A percentile compares a stretch with the other conserved stretches of the same genome.
Conservation (phyloP, 305 asterid species). For the Fraxinus angustifolia region DNA sequence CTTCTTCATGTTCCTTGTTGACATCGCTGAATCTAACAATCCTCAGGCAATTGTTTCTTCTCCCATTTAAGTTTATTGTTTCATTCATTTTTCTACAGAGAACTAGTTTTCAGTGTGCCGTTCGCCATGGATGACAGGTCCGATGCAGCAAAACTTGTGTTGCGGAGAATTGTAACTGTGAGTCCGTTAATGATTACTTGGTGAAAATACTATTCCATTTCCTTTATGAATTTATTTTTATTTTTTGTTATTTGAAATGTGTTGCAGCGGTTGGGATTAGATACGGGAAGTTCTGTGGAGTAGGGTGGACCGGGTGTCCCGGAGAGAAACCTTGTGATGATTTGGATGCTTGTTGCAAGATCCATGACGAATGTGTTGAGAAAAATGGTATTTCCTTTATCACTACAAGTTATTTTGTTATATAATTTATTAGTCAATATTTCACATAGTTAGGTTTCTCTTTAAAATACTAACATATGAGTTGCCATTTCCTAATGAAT, state of each 20-base stretch:
- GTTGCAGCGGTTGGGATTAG: conserved; percentile 63
- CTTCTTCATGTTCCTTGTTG: conserved; percentile 6
- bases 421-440: not conserved
- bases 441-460: not conserved
- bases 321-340: conserved; percentile 98
- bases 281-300: conserved; percentile 92
- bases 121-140: conserved; percentile 33
- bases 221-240: not conserved
- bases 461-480: not conserved
- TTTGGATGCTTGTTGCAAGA: conserved; percentile 84
- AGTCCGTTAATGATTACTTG: conserved; percentile 9
- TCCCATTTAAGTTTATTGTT: not conserved
- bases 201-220: not conserved
- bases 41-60: conserved; percentile 26
- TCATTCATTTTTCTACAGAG: not conserved
- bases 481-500: not conserved
- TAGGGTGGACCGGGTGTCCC: conserved; percentile 88
- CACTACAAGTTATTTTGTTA: not conserved
- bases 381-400: conserved; percentile 43
- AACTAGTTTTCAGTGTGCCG: not conserved
- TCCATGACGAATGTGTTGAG: conserved; percentile 85
- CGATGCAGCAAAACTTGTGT: conserved; percentile 67
- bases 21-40: conserved; percentile 23
- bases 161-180: conserved; percentile 66
- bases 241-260: not conserved